Conservation (phyloP, 164 flowering plant species). For the Pachysandra terminalis region DNA sequence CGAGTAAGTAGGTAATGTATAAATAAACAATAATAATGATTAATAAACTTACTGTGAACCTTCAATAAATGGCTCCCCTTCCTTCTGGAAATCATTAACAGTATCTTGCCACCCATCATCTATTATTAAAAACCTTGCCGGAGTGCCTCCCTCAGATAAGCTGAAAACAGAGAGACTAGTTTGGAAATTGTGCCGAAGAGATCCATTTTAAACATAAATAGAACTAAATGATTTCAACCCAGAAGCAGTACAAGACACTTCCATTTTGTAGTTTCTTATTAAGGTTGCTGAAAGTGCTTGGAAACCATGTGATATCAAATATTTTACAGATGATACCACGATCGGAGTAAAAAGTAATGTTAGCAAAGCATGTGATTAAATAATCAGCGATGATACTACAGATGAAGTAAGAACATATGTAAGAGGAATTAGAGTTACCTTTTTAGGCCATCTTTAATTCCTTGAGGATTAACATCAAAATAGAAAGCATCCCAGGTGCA, state of each 20-base stretch:
- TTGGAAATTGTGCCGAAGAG: neutral
- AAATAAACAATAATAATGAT: neutral
- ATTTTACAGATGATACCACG: too few species aligned
- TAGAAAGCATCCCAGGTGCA: constrained; percentile 90
- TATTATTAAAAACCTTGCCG: constrained; percentile 53
- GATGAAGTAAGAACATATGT: neutral
- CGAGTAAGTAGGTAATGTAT: neutral
- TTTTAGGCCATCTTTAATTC: constrained; percentile 55
- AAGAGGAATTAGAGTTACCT: constrained; percentile 26
- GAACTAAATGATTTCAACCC: too few species aligned
- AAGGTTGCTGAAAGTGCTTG: too few species aligned
- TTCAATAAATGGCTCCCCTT: constrained; percentile 50
- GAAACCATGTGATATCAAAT: too few species aligned
- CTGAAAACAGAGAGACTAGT: constrained; percentile 22
- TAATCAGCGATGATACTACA: too few species aligned
- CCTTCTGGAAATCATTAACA: constrained; percentile 49
- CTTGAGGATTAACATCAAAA: constrained; percentile 52
- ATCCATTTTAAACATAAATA: too few species aligned
- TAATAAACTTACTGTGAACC: constrained; percentile 52
- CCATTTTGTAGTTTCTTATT: too few species aligned
- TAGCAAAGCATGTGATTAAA: neutral
- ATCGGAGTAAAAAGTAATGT: neutral
- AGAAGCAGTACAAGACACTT: too few species aligned
- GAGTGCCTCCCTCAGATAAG: constrained; percentile 56
- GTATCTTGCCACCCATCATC: constrained; percentile 79